These are phyloP conservation scores for Calocybe cyanea DNA, from an alignment of 768 basidiomycete species.

Conservation along the genomic window DNA sequence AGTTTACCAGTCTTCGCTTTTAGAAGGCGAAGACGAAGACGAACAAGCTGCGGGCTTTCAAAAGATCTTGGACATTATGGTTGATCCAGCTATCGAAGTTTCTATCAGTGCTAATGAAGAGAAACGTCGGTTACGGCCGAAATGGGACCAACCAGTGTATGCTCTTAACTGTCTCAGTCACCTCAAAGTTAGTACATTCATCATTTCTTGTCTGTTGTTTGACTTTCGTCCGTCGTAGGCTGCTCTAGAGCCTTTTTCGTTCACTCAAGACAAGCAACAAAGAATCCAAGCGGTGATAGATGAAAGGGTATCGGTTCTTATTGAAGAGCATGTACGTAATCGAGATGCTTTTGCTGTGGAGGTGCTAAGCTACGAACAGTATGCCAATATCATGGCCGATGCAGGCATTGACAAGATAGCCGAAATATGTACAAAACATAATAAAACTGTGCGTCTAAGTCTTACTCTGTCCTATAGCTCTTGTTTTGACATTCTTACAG, in stretches of 20 bases:
- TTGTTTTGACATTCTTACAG: conserved; percentile 20
- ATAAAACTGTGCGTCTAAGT: conserved; percentile 30
- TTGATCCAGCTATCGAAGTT: conserved; percentile 82
- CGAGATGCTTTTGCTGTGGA: background rate
- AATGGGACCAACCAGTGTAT: conserved; percentile 83
- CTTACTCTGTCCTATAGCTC: background rate
- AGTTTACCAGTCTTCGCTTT: conserved; percentile 83
- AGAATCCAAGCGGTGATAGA: conserved; percentile 61
- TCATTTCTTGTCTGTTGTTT: background rate
- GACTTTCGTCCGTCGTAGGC: conserved; percentile 34
- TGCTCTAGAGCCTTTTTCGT: conserved; percentile 63
- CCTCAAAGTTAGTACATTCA: conserved; percentile 54
- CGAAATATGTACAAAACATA: conserved; percentile 37
- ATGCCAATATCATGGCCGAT: conserved; percentile 46
- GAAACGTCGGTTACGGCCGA: conserved; percentile 47
- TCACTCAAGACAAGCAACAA: conserved; percentile 58
- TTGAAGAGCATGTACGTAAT: conserved; percentile 74
- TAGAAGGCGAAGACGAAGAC: conserved; percentile 55
- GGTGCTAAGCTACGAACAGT: conserved; percentile 27
- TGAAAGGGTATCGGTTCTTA: conserved; percentile 56
- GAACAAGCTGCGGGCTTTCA: conserved; percentile 48
- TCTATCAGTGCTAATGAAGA: conserved; percentile 65
- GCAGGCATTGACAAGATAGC: conserved; percentile 49
- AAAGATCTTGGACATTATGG: conserved; percentile 76
- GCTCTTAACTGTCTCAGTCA: conserved; percentile 84